Evolutionary conservation across 139 green algal species (phyloP), one percentile per base, ranked within the genome.

Genomic region (Diplosphaera chodatii): DNA sequence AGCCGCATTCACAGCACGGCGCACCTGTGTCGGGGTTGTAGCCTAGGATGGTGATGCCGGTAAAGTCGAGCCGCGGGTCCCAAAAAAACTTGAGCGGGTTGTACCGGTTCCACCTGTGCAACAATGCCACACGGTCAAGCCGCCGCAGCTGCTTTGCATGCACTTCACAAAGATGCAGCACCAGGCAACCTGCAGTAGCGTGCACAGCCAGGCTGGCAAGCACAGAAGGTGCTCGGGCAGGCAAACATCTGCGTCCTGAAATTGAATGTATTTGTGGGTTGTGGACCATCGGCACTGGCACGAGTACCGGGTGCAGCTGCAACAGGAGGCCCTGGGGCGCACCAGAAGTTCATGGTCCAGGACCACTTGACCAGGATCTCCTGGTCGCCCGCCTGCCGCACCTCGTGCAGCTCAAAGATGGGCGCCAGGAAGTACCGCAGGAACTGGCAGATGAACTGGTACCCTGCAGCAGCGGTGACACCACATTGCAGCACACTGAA

Each of bases 281-380:
- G n/a, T n/a, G n/a, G n/a, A n/a, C n/a, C n/a, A n/a, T n/a, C n/a
- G n/a, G n/a, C n/a, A n/a, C n/a, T n/a, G n/a, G n/a, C n/a, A n/a
- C n/a, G n/a, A n/a, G n/a, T n/a, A n/a, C n/a, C n/a, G n/a, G 37
- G 10, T 48, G 37, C 10, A 10, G 6, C 37, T 48, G 37, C 37
- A 48, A 48, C 37, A 48, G 37, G 37, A 6, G 10, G 37, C 10
- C 8, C 37, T 20, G 6, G 37, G 6, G 37, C 37, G 37, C 37
- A 48, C 74, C 74, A 78, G 62, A 78, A 78, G 59, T 78, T 71
- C 74, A 78, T 78, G 23, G 67, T 74, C 34, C 70, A 78, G 37
- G 28, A 66, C 74, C 74, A 78, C 65, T 72, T 78, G 37, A 69
- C 23, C 40, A 78, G 28, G 23, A 73, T 66, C 20, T 59, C 68